A percentile compares a stretch with the other conserved stretches of the same genome.
These are phyloP conservation scores for Prunus fruticosa DNA, from an alignment of 306 rosid genomes.

Conservation along the genomic window DNA sequence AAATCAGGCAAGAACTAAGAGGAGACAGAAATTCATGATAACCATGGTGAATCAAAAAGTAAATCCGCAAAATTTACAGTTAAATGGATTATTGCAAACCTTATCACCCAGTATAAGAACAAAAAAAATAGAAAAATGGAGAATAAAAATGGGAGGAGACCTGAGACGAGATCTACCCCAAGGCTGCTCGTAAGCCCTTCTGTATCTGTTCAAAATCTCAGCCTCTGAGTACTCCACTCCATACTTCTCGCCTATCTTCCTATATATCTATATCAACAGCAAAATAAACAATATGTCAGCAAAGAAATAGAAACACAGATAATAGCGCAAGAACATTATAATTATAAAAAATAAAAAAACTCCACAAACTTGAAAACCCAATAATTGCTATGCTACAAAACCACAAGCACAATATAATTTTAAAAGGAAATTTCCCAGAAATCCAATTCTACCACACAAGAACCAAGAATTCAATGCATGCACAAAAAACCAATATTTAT, in stretches of 20 bases:
- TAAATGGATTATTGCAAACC: not conserved
- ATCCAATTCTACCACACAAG: not conserved
- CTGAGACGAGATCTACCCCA: conserved; percentile 98
- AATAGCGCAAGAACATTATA: not conserved
- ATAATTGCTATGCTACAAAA: not conserved
- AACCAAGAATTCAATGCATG: not conserved
- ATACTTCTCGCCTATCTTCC: conserved; percentile 79
- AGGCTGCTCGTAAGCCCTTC: conserved; percentile 89
- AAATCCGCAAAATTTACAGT: not conserved
- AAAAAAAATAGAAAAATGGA: not conserved
- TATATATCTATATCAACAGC: conserved; percentile 58
- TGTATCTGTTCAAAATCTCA: conserved; percentile 77
- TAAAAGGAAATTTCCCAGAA: not conserved
- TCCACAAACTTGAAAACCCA: not conserved
- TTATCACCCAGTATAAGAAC: not conserved
- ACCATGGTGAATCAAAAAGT: not conserved
- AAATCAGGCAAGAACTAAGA: not conserved
- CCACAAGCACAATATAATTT: not conserved
- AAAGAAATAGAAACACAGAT: not conserved
- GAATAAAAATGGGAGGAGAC: conserved; percentile 30
- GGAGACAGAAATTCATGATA: not conserved
- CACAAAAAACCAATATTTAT: not conserved
- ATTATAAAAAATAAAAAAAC: not conserved
- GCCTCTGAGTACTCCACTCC: conserved; percentile 84
- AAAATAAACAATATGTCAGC: not conserved